phyloP scores from a whole-genome alignment of 192 early-diverging fungal genomes.

The Podochytrium sp. region DNA sequence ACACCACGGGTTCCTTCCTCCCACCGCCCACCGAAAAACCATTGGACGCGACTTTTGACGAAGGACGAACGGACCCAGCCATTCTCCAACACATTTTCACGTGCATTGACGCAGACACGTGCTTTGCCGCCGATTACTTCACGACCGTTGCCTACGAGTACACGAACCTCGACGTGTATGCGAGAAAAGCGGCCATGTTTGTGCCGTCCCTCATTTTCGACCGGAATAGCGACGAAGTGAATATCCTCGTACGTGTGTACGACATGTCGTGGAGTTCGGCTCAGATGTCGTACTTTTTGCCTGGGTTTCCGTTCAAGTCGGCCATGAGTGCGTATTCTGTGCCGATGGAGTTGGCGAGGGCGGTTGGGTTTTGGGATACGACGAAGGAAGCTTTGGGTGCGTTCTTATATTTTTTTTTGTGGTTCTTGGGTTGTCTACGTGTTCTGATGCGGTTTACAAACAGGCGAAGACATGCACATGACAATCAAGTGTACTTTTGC shows the following conservation, averaged over 20 bases:
- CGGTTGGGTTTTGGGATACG: constrained; percentile 68
- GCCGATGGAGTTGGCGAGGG: constrained; percentile 59
- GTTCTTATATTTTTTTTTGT: not conserved
- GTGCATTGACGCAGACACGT: constrained; percentile 62
- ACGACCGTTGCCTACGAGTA: constrained; percentile 12
- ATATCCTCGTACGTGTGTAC: constrained; percentile 59
- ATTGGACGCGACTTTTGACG: not conserved
- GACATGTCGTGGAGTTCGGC: constrained; percentile 64
- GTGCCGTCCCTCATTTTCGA: not conserved
- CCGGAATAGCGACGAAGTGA: constrained; percentile 58
- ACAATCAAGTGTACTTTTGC: constrained; percentile 65
- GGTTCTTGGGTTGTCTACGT: not conserved
- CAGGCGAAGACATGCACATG: constrained; percentile 69
- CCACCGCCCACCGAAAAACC: no score
- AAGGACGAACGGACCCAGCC: not conserved
- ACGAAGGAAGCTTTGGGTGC: constrained; percentile 56
- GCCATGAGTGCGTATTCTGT: constrained; percentile 70
- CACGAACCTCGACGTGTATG: not conserved
- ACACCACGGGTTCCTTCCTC: no score
- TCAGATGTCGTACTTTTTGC: constrained; percentile 61
- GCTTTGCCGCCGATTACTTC: constrained; percentile 59
- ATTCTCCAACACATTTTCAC: constrained; percentile 46
- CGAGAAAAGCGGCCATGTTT: not conserved
- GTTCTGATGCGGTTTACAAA: constrained; percentile 25
- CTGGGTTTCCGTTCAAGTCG: constrained; percentile 47